Base-by-base conservation (phyloP, 768 basidiomycete genomes). In the Russula foetens region DNA sequence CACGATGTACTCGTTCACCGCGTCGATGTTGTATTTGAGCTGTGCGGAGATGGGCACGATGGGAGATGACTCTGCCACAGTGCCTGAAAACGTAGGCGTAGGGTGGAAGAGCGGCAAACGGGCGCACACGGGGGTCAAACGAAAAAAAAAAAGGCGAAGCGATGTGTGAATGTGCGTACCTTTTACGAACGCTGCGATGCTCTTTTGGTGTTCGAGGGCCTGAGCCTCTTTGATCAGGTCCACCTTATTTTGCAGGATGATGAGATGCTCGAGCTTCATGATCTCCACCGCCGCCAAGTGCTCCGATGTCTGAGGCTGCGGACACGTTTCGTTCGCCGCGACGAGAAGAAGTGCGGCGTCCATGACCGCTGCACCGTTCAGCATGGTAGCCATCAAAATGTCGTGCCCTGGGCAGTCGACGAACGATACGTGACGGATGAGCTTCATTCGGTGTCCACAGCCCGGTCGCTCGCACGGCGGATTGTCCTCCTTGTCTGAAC, bases 371-470 rank as follows among this genome's bases (percentile, higher is more conserved):
- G 97, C 97, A 74, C 96, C 97, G 81, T 98, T 98, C 67, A 99
- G 79, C 97, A 99, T 99, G 65, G 96, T 99, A 53, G 97, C 97
- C 97, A 99, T 99, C 74, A 99, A 86, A 85, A 99, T 98, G 74
- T 98, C 94, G 83, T 96, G 95, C 63, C 95, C 92, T 1, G 91
- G 92, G 68, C 89, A 93, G 74, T 99, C 97, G 71, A 99, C 97
- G 74, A 99, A 99, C 3, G 96, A 98, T 69, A 98, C 95, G 69
- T 99, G 97, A 66, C 95, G 87, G 64, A 98, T 71, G 66, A 98
- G 84, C 68, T 88, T 88, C 92, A 98, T 94, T 19, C 84, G 82
- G 58, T 85, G 84, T 41, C 85, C 87, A 75, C 97, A 98, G 62
- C 92, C 92, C 23, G 92, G 90, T 21, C 92, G 82, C 74, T 97